A percentile compares a stretch with the other conserved stretches of the same genome.
These are phyloP conservation scores for Saxophila tyrrhenica DNA, from an alignment of 495 filamentous ascomycete genomes.

Conservation along the genomic window DNA sequence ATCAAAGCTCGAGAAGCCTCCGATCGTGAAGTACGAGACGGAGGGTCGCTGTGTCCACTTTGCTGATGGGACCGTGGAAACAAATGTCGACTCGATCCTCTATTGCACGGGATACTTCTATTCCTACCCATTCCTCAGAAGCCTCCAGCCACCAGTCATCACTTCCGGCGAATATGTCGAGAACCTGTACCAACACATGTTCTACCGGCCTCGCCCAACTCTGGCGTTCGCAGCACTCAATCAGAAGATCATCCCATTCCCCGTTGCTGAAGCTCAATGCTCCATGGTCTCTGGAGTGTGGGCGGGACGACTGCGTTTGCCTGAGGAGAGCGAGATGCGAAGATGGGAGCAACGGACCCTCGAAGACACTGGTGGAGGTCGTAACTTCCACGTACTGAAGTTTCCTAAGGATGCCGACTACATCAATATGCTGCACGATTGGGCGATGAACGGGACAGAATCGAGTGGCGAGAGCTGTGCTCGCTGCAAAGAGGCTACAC, in stretches of 20 bases:
- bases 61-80: conserved; percentile 42
- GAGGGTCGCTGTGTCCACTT: conserved; percentile 42
- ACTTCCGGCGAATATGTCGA: conserved; percentile 56
- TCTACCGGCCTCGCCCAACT: conserved; percentile 64
- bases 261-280: conserved; percentile 64
- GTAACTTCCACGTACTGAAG: conserved; percentile 51
- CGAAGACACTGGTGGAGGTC: conserved; percentile 37
- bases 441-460: conserved; percentile 39
- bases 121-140: conserved; percentile 56
- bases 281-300: conserved; percentile 66
- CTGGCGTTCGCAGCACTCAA: conserved; percentile 66
- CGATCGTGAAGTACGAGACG: conserved; percentile 47
- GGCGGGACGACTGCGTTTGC: conserved; percentile 54
- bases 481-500: no score
- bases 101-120: conserved; percentile 71
- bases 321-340: conserved; percentile 49
- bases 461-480: conserved; percentile 21
- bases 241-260: conserved; percentile 71
- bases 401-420: conserved; percentile 71
- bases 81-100: conserved; percentile 52
- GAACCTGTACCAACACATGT: conserved; percentile 64
- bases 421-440: conserved; percentile 57
- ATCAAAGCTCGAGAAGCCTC: conserved; percentile 35
- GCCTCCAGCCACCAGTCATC: conserved; percentile 47
- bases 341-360: conserved; percentile 45